Evolutionary conservation across 2,329 filamentous ascomycete species (phyloP), one percentile per base, ranked within the genome.

Genomic region (Fusarium sp.): DNA sequence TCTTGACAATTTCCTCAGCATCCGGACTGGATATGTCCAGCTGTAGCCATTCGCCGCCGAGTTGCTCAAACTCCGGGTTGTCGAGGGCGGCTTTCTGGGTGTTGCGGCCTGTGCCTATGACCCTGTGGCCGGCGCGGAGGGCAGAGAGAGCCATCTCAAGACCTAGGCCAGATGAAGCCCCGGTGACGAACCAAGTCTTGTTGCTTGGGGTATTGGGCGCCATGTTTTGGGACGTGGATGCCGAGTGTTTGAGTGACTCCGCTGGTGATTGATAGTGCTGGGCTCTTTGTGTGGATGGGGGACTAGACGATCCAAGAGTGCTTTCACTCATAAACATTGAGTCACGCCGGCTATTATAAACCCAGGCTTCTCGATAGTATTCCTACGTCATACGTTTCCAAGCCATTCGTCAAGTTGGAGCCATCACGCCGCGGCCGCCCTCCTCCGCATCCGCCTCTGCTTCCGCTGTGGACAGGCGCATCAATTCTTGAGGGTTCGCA

Each of bases 121-220:
- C 63, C 14, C 67, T 50, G 29, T 69, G 57, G 7, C 63, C 63
- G 18, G 50, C 59, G 6, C 67, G 63, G 36, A 69, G 42, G 27
- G 58, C 63, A n/a, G 63, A 62, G 9, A 69, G 38, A 14, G 67
- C 63, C 63, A 67, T 69, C 13, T 63, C 63, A 9, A 66, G 63
- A 27, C 58, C 67, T 5, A 69, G 11, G 5, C 67, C 67, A 0
- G 63, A 66, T 33, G 67, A 69, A 10, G 58, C 67, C 5, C 67
- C 63, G 4, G 63, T 69, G 20, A 67, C 61, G 50, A 68, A 18
- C 65, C 60, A 67, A 2, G 10, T 59, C 8, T 67, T 64, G 6
- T 35, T 64, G 9, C 6, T 40, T 40, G 18, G 6, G 2, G n/a
- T 6, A 35, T 40, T 13, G n/a, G 7, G 6, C 5, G 6, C 8